phyloP scores from a whole-genome alignment of 2,329 filamentous ascomycete species.

The Rhynchosporium graminicola region DNA sequence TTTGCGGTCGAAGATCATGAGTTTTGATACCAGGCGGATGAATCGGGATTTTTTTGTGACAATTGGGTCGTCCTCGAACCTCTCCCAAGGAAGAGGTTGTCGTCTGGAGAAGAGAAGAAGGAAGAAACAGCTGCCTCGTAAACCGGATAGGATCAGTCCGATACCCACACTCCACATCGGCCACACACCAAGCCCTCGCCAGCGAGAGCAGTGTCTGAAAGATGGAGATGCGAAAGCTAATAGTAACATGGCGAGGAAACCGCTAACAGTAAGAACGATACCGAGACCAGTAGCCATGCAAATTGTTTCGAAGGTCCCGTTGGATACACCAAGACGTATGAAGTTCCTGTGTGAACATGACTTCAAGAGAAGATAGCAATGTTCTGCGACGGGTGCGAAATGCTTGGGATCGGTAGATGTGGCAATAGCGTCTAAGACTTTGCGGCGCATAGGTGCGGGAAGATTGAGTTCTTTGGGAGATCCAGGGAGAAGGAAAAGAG shows the following conservation, averaged over 20 bases:
- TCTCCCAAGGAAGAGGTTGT: conserved; percentile 51
- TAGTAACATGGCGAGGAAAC: conserved; percentile 45
- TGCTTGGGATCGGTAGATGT: conserved; percentile 42
- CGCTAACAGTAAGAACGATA: conserved; percentile 44
- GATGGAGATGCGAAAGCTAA: conserved; percentile 44
- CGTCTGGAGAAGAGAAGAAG: conserved; percentile 49
- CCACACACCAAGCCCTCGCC: conserved; percentile 47
- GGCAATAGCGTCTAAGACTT: conserved; percentile 43
- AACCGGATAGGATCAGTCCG: conserved; percentile 47
- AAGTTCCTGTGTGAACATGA: conserved; percentile 54
- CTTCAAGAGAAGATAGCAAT: conserved; percentile 49
- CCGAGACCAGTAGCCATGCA: conserved; percentile 50
- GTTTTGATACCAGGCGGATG: conserved; percentile 40
- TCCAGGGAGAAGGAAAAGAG: conserved; percentile 45
- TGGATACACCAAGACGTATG: conserved; percentile 55
- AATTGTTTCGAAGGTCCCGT: conserved; percentile 52
- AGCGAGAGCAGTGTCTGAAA: conserved; percentile 44
- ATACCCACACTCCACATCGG: conserved; percentile 50
- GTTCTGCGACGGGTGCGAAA: conserved; percentile 48
- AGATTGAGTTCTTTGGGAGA: conserved; percentile 52
- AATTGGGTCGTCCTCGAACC: conserved; percentile 44
- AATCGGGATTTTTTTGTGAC: conserved; percentile 29
- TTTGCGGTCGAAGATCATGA: conserved; percentile 52
- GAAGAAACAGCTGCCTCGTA: conserved; percentile 51
- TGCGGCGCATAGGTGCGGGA: conserved; percentile 45